These are phyloP conservation scores for Babesia gibsoni DNA, from an alignment of 169 alveolate species.

Conservation along the genomic window DNA sequence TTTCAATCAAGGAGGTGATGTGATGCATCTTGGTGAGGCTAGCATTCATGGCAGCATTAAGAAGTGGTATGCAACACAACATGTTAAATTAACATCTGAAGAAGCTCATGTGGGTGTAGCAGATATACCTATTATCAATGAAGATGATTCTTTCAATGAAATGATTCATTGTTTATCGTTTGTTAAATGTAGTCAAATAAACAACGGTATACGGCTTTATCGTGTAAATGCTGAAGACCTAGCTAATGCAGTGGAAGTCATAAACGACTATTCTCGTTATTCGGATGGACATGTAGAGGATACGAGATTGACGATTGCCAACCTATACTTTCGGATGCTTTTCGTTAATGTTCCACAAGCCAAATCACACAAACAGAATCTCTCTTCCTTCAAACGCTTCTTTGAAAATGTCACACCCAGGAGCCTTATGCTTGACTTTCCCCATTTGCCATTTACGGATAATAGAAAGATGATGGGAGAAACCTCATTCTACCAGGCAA, in stretches of 20 bases:
- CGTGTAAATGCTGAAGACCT: conserved; percentile 1
- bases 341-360: background rate
- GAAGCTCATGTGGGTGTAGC: no score
- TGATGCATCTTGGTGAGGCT: background rate
- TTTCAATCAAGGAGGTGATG: background rate
- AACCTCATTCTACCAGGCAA: background rate
- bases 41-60: no score
- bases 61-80: no score
- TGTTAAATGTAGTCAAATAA: background rate
- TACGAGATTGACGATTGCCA: background rate
- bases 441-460: conserved; percentile 1
- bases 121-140: background rate
- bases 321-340: conserved; percentile 8
- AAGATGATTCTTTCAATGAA: conserved; percentile 5
- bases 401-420: background rate
- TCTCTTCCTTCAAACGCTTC: background rate
- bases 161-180: background rate
- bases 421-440: conserved; percentile 6
- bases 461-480: background rate
- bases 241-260: background rate
- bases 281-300: background rate
- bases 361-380: no score
- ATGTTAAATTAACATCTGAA: no score
- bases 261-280: conserved; percentile 19
- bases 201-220: background rate